Percentiles rank a stretch among this genome's conserved stretches.
These are phyloP conservation scores for Boletus holoroseus DNA, from an alignment of 1,284 basidiomycete genomes.

Conservation along the genomic window DNA sequence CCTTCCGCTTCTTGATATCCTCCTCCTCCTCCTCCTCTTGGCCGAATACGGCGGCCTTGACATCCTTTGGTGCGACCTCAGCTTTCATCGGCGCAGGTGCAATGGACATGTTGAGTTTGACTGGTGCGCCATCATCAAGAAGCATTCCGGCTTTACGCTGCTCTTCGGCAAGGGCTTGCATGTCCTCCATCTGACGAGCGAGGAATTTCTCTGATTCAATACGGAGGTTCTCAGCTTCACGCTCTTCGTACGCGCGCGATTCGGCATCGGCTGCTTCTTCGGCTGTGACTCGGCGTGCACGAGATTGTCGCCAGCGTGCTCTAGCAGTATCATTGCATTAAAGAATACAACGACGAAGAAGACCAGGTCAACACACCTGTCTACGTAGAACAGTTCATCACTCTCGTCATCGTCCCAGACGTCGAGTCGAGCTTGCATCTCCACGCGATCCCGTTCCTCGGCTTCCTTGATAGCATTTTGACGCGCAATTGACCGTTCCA, in stretches of 20 bases:
- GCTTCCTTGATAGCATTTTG: conserved; percentile 68
- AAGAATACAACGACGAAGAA: neutral
- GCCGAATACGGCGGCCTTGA: conserved; percentile 59
- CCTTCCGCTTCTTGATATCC: conserved; percentile 70
- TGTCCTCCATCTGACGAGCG: conserved; percentile 84
- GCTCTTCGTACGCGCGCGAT: conserved; percentile 74
- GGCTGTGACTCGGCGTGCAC: conserved; percentile 58
- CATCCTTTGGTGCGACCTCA: conserved; percentile 44
- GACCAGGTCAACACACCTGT: conserved; percentile 50
- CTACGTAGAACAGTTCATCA: conserved; percentile 80
- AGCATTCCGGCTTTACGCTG: conserved; percentile 83
- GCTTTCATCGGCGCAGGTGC: conserved; percentile 45
- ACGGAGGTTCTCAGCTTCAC: conserved; percentile 77
- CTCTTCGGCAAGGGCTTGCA: conserved; percentile 80
- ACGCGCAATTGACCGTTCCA: conserved; percentile 70
- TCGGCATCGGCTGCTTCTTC: conserved; percentile 82
- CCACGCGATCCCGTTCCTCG: conserved; percentile 66
- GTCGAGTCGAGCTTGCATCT: conserved; percentile 68
- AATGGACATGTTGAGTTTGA: conserved; percentile 73
- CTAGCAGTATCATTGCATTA: conserved; percentile 33
- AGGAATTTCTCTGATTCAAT: conserved; percentile 85
- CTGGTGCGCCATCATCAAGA: conserved; percentile 85
- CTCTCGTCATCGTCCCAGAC: conserved; percentile 90
- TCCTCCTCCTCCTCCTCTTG: conserved; percentile 82
- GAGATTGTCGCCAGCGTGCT: conserved; percentile 67